These are phyloP conservation scores for Phytophthora hybrid DNA, from an alignment of 352 stramenopile genomes.

Conservation along the genomic window DNA sequence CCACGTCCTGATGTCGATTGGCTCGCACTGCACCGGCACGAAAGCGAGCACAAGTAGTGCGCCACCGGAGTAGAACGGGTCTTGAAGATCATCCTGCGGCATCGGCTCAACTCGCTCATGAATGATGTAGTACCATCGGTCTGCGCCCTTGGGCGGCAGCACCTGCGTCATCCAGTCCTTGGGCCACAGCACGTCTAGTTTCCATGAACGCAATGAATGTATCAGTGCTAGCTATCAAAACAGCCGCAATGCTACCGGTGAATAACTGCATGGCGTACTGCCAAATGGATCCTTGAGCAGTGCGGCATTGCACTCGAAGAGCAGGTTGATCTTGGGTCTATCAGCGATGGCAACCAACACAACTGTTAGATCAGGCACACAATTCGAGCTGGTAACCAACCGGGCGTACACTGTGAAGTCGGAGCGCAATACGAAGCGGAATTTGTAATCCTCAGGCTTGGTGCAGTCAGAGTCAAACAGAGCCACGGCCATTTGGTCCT, in stretches of 20 bases:
- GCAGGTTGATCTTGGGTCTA: constrained; percentile 62
- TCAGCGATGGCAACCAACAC: not conserved
- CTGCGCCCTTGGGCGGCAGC: constrained; percentile 50
- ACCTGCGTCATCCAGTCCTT: constrained; percentile 77
- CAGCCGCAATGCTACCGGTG: not conserved
- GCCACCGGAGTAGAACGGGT: constrained; percentile 62
- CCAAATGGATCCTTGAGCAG: constrained; percentile 72
- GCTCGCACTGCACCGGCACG: constrained; percentile 64
- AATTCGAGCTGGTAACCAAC: not conserved
- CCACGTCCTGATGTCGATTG: constrained; percentile 62
- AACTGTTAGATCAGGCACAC: not conserved
- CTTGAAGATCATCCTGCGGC: constrained; percentile 65
- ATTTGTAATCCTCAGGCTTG: constrained; percentile 49
- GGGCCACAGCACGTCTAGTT: constrained; percentile 72
- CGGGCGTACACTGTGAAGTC: constrained; percentile 64
- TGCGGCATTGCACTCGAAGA: constrained; percentile 73
- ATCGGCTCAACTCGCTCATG: constrained; percentile 66
- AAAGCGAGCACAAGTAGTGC: constrained; percentile 63
- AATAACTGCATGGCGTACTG: constrained; percentile 41
- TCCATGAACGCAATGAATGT: not conserved
- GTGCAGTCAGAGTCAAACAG: constrained; percentile 55
- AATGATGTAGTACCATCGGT: constrained; percentile 83
- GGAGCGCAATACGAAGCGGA: constrained; percentile 59
- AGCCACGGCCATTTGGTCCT: constrained; percentile 73
- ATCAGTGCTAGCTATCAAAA: not conserved